These are phyloP conservation scores for Yamadazyma aaseri DNA, from an alignment of 1,139 yeast genomes.

Conservation along the genomic window DNA sequence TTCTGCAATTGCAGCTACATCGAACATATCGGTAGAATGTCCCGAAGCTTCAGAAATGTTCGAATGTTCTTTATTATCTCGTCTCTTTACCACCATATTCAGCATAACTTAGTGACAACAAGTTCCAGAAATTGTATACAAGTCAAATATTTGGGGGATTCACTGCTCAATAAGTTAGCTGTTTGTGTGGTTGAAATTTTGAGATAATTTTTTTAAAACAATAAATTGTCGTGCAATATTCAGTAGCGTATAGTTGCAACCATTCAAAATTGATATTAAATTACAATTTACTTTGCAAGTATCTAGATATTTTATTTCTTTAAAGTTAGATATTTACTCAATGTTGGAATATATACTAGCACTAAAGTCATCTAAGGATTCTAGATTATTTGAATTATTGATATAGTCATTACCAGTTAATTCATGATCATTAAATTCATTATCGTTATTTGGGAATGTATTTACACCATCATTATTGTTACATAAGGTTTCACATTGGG, in stretches of 20 bases:
- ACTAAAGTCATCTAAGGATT: slow-evolving; percentile 80
- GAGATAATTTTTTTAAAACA: slow-evolving; percentile 2
- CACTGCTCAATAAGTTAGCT: too few species aligned
- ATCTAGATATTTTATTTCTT: too few species aligned
- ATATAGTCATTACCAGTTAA: slow-evolving; percentile 43
- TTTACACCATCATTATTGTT: slow-evolving; percentile 35
- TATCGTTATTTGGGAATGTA: slow-evolving; percentile 1
- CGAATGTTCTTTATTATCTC: not conserved
- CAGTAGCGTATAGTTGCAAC: slow-evolving; percentile 2
- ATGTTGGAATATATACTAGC: slow-evolving; percentile 90
- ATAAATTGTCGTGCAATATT: not conserved
- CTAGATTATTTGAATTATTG: slow-evolving; percentile 50
- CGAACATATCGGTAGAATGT: too few species aligned
- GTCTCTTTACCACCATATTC: too few species aligned
- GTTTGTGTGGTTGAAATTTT: too few species aligned
- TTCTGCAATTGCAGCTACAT: slow-evolving; percentile 9
- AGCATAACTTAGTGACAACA: too few species aligned
- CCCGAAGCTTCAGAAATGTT: not conserved
- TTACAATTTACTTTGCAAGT: too few species aligned
- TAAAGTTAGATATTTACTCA: slow-evolving; percentile 31
- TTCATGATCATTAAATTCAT: slow-evolving; percentile 26
- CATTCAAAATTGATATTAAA: not conserved
- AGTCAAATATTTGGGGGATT: too few species aligned
- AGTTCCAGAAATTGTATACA: too few species aligned
- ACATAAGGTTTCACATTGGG: slow-evolving; percentile 60